Conservation (phyloP, 1,139 yeast genomes). For the Hyphopichia burtonii region DNA sequence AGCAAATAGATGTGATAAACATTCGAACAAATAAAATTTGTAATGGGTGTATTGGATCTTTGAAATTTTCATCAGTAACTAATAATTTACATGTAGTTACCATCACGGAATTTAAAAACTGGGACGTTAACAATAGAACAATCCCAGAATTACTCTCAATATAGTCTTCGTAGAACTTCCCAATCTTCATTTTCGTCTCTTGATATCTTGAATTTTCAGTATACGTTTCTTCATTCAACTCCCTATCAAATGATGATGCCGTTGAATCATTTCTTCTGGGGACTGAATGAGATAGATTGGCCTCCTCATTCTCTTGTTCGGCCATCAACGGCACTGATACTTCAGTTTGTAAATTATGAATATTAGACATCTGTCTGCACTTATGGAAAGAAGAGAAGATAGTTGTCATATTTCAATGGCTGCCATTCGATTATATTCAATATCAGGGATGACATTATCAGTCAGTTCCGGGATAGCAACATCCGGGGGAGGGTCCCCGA, state of each 20-base stretch:
- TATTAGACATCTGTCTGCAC: too few species aligned
- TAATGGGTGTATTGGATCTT: constrained; percentile 65
- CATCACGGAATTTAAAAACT: constrained; percentile 76
- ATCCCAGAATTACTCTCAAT: constrained; percentile 30
- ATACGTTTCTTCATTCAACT: neutral
- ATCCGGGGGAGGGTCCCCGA: too few species aligned
- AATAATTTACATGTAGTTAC: constrained; percentile 69
- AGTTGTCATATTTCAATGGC: too few species aligned
- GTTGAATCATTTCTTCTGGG: neutral
- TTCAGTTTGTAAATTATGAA: neutral
- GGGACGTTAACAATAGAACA: constrained; percentile 50
- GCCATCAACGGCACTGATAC: constrained; percentile 1
- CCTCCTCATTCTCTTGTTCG: neutral
- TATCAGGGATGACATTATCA: too few species aligned
- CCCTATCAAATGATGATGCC: neutral
- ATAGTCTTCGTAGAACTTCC: neutral
- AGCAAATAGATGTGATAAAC: constrained; percentile 64
- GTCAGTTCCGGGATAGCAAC: too few species aligned
- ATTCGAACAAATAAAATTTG: constrained; percentile 77
- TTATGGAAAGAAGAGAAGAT: too few species aligned
- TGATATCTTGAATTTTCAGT: neutral
- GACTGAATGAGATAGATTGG: neutral
- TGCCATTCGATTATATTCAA: too few species aligned
- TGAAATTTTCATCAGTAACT: constrained; percentile 58
- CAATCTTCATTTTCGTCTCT: neutral